Percentiles rank a stretch among this genome's conserved stretches.
Conservation (phyloP, 75 land plant genomes). For the Chamaecyparis obtusa region DNA sequence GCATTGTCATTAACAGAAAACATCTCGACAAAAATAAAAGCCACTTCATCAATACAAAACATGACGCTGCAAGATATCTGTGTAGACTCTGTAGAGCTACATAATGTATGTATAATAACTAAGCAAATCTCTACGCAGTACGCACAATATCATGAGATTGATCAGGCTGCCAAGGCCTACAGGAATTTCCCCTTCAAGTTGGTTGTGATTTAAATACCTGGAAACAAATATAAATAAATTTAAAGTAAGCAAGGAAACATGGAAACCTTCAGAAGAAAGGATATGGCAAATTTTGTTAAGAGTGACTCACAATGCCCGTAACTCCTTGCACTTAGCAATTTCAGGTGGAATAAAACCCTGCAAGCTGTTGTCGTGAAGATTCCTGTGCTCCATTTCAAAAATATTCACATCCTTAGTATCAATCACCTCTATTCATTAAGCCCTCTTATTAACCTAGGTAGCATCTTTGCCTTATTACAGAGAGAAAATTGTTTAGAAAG, state of each 20-base stretch:
- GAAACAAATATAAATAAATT: not conserved
- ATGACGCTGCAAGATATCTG: not conserved
- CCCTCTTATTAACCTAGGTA: too few relatives aligned
- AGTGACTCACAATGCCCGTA: constrained; percentile 79
- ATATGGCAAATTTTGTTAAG: not conserved
- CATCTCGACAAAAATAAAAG: not conserved
- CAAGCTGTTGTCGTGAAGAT: constrained; percentile 79
- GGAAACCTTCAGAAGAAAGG: not conserved
- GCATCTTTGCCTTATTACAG: not conserved
- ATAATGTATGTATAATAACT: not conserved
- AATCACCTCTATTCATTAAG: not conserved
- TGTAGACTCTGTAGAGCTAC: not conserved
- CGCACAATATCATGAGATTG: constrained; percentile 49
- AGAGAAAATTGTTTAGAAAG: not conserved
- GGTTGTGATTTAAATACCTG: constrained; percentile 62
- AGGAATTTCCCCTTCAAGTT: constrained; percentile 65
- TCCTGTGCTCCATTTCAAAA: constrained; percentile 37
- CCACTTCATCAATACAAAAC: not conserved
- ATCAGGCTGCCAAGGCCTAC: constrained; percentile 51
- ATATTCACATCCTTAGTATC: not conserved
- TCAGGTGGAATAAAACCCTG: constrained; percentile 79
- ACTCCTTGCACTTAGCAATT: constrained; percentile 61
- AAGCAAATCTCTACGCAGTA: constrained; percentile 11
- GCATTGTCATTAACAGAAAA: not conserved
- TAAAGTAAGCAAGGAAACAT: not conserved